Evolutionary conservation across 352 stramenopile genomes (phyloP).

Genomic region (Plasmopara muralis): DNA sequence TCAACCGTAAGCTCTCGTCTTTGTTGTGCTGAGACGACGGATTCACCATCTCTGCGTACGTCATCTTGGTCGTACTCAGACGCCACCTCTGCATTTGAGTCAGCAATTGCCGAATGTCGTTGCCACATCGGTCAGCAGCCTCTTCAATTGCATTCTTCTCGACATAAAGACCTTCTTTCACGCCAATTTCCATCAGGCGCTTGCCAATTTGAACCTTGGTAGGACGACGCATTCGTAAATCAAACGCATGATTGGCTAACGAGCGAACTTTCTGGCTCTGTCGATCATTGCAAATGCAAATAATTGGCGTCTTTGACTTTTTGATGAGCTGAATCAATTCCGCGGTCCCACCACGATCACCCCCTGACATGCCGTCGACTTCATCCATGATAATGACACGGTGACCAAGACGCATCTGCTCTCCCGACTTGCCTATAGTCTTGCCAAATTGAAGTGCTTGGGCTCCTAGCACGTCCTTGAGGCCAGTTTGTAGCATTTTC

Average conservation of each 20-base stretch:
- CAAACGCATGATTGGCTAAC: constrained; percentile 96
- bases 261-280: constrained; percentile 93
- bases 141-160: constrained; percentile 97
- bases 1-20: constrained; percentile 90
- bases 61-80: constrained; percentile 71
- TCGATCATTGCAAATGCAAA: constrained; percentile 99
- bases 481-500: constrained; percentile 87
- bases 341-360: constrained; percentile 94
- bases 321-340: constrained; percentile 99
- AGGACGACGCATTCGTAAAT: constrained; percentile 92
- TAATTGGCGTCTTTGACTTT: constrained; percentile 97
- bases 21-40: constrained; percentile 81
- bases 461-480: constrained; percentile 91
- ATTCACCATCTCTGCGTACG: constrained; percentile 82
- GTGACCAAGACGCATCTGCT: constrained; percentile 64
- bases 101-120: constrained; percentile 97
- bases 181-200: constrained; percentile 88
- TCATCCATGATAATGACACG: constrained; percentile 99
- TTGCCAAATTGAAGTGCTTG: constrained; percentile 86
- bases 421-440: constrained; percentile 27
- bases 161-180: constrained; percentile 85
- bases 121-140: constrained; percentile 93
- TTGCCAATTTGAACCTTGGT: constrained; percentile 92
- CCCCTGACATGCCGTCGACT: constrained; percentile 97
- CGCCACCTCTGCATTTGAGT: constrained; percentile 97